Base-by-base conservation (phyloP, 2,329 filamentous ascomycete species). In the Ilyonectria destructans region DNA sequence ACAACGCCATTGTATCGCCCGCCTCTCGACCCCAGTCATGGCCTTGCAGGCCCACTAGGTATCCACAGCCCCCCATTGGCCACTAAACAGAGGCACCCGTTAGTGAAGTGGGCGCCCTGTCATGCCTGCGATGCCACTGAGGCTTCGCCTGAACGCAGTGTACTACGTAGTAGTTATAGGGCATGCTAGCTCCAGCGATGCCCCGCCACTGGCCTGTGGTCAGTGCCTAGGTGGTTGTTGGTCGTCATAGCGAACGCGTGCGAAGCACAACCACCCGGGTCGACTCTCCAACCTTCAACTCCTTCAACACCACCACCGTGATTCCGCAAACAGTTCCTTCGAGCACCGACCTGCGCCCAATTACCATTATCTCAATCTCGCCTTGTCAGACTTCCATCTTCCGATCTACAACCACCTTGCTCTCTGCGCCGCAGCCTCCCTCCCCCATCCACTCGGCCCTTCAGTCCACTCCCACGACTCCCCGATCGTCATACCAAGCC, bases 81-180 rank as follows among this genome's bases (percentile, higher is more conserved):
- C 51, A 21, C 51, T 56, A 35, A 33, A 62, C 51, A 54, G 21
- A 48, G 35, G 58, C 21, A 29, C 58, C 31, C 58, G 29, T 23
- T 58, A 46, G 40, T 31, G 29, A 13, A 33, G 13, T 43, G 15
- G 31, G 8, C 21, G 46, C 45, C 45, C 29, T 58, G 43, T 58
- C 56, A 48, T 49, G 43, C 10, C 43, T 58, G 26, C 43, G 23
- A 46, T 33, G 26, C 17, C 56, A 58, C 56, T 58, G 51, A 35
- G 12, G 12, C 43, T 43, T 43, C 5, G 26, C 35, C 52, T 45
- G 37, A 45, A 45, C 23, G 23, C 55, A 43, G 37, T 33, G 37
- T n/a, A n/a, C n/a, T n/a, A n/a, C n/a, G n/a, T n/a, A n/a, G n/a
- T 21, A 46, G 19, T 46, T 46, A 19, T 12, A 54, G 51, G 40